phyloP scores from a whole-genome alignment of 78 protist genomes.

The Anaeramoeba flamelloides region DNA sequence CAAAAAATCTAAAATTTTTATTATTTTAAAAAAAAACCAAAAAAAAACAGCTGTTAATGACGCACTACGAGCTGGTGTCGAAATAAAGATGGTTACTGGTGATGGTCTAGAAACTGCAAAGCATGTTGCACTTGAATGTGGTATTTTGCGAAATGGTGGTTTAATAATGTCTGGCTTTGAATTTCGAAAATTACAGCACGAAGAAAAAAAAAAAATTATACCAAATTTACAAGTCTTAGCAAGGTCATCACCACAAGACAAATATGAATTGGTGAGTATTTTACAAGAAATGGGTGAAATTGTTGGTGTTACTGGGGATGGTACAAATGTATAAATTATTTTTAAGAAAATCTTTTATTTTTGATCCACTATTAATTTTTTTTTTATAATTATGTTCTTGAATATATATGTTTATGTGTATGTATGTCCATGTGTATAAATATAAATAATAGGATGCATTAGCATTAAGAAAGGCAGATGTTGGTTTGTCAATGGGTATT shows the following conservation, averaged over 20 bases:
- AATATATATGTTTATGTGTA: no score
- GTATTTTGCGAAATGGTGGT: conserved; percentile 51
- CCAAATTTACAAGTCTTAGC: conserved; percentile 62
- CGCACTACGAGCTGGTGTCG: conserved; percentile 75
- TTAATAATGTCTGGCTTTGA: conserved; percentile 57
- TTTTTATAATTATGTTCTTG: no score
- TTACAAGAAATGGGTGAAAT: no score
- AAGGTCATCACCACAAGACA: conserved; percentile 74
- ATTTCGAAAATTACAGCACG: conserved; percentile 46
- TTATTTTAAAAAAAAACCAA: no score
- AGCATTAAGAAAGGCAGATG: conserved; percentile 39
- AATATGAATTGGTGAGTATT: conserved; percentile 53
- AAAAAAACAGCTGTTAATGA: conserved; percentile 53
- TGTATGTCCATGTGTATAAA: no score
- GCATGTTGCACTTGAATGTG: conserved; percentile 68
- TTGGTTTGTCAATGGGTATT: conserved; percentile 51
- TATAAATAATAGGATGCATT: conserved; percentile 53
- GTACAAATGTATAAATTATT: no score
- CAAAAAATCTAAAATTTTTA: no score
- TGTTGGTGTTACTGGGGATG: no score
- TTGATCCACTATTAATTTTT: no score
- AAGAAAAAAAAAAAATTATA: conserved; percentile 40
- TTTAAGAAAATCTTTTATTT: no score
- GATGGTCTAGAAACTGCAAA: conserved; percentile 82
- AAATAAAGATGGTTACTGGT: conserved; percentile 91